phyloP scores from a whole-genome alignment of 345 rosid species.

The Citrus hindsii region DNA sequence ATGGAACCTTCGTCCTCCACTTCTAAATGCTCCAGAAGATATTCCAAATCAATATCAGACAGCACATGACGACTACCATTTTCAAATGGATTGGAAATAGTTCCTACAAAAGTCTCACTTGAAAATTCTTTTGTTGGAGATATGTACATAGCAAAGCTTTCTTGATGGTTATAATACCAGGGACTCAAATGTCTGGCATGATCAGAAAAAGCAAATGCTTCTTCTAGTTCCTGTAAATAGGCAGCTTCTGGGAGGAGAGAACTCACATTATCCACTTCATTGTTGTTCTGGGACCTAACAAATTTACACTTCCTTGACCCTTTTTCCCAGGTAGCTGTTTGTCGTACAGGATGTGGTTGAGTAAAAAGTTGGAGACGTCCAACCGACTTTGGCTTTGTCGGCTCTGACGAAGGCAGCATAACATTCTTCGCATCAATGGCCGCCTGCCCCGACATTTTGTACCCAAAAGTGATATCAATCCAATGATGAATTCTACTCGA shows the following conservation, averaged over 20 bases:
- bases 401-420: conserved; percentile 82
- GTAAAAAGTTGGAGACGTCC: conserved; percentile 90
- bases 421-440: conserved; percentile 91
- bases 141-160: conserved; percentile 18
- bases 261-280: conserved; percentile 36
- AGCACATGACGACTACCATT: conserved; percentile 30
- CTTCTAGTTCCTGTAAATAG: conserved; percentile 64
- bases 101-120: conserved; percentile 27
- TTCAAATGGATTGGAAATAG: conserved; percentile 28
- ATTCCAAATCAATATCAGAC: conserved; percentile 41
- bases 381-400: conserved; percentile 57
- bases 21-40: conserved; percentile 72
- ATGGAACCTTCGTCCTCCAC: conserved; percentile 45
- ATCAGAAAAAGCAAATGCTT: conserved; percentile 68
- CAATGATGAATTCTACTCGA: conserved; percentile 77
- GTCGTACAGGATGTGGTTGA: conserved; percentile 72
- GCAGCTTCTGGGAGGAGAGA: conserved; percentile 43
- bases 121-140: conserved; percentile 30
- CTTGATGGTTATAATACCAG: conserved; percentile 31
- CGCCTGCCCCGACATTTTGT: conserved; percentile 87
- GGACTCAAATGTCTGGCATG: conserved; percentile 73
- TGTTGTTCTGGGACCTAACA: conserved; percentile 30
- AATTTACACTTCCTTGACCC: conserved; percentile 21
- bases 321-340: conserved; percentile 30
- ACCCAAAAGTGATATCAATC: conserved; percentile 91